Evolutionary conservation across 2,329 filamentous ascomycete genomes (phyloP).

Genomic region (Botrytis paeoniae): DNA sequence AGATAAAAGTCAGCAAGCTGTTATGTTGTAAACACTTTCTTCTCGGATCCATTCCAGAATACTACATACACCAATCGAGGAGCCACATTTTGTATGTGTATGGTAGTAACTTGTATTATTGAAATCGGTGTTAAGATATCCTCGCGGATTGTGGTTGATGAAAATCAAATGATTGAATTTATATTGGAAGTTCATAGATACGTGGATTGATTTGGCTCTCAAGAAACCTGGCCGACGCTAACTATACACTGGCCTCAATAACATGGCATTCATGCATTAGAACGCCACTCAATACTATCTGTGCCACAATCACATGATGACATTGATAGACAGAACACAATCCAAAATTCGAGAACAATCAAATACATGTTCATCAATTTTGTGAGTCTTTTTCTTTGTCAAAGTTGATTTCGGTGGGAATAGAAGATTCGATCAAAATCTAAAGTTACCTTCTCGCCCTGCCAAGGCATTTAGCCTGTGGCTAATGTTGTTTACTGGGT

Average conservation of each 20-base stretch:
- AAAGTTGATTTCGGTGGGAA: background rate
- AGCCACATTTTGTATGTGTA: constrained; percentile 69
- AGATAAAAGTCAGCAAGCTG: constrained; percentile 36
- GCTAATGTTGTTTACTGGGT: background rate
- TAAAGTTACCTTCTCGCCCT: background rate
- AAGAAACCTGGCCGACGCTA: constrained; percentile 22
- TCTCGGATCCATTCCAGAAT: constrained; percentile 3
- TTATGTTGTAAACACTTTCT: constrained; percentile 16
- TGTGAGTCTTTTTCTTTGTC: background rate
- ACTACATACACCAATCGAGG: constrained; percentile 83
- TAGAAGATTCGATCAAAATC: background rate
- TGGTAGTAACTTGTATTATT: constrained; percentile 11
- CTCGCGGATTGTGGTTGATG: constrained; percentile 14
- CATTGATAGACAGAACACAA: background rate
- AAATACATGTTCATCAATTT: background rate
- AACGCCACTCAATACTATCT: background rate
- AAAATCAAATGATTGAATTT: constrained; percentile 10
- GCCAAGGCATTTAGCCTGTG: background rate
- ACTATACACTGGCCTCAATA: background rate
- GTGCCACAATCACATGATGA: constrained; percentile 11
- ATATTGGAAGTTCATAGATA: constrained; percentile 20
- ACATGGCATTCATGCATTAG: background rate
- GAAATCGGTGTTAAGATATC: constrained; percentile 7
- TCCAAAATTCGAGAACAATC: background rate
- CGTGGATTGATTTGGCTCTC: constrained; percentile 20